phyloP scores from a whole-genome alignment of 202 grass and related monocot species.

The Eragrostis tef region DNA sequence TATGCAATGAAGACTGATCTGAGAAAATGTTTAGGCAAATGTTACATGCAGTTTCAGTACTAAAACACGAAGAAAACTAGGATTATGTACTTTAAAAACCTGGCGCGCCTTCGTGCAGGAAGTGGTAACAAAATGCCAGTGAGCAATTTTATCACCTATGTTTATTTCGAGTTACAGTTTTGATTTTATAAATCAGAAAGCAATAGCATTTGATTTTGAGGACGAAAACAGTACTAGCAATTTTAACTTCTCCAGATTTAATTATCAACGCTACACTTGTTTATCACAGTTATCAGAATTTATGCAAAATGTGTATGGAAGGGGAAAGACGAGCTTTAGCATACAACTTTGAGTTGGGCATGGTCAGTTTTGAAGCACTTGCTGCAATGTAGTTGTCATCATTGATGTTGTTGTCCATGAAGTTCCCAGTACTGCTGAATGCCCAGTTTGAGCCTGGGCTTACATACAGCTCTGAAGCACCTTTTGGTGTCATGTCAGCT shows the following conservation, averaged over 20 bases:
- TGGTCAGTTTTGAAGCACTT: slow-evolving; percentile 56
- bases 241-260: slow-evolving; percentile 13
- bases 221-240: background rate
- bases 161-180: slow-evolving; percentile 23
- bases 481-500: slow-evolving; percentile 66
- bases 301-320: slow-evolving; percentile 28
- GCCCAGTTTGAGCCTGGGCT: slow-evolving; percentile 74
- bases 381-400: slow-evolving; percentile 74
- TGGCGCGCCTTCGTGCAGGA: slow-evolving; percentile 24
- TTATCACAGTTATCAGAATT: background rate
- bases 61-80: slow-evolving; percentile 30
- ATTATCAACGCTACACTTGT: slow-evolving; percentile 12
- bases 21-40: slow-evolving; percentile 35
- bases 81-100: background rate
- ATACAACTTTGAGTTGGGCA: slow-evolving; percentile 66
- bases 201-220: background rate
- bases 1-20: slow-evolving; percentile 71
- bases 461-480: slow-evolving; percentile 58
- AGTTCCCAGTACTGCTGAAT: slow-evolving; percentile 89
- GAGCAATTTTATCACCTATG: background rate
- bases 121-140: background rate
- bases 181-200: slow-evolving; percentile 1
- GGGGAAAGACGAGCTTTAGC: slow-evolving; percentile 78
- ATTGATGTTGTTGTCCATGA: slow-evolving; percentile 74
- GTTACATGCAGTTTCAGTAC: slow-evolving; percentile 33